A percentile compares a stretch with the other conserved stretches of the same genome.
phyloP scores from a whole-genome alignment of 805 yeast genomes.

The Ogataea ganodermae region DNA sequence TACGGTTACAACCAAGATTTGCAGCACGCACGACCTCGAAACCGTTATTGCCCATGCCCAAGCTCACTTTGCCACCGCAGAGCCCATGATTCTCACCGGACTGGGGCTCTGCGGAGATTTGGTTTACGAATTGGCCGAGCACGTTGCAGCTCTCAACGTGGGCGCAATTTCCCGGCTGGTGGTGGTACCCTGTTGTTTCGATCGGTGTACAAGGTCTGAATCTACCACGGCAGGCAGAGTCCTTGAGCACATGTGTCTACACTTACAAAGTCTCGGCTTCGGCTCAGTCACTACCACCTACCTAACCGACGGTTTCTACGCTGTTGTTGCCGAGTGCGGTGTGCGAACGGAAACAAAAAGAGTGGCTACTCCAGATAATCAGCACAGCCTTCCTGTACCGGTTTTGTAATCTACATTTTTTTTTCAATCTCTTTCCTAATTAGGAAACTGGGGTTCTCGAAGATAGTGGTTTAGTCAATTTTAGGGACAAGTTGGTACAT shows the following conservation, averaged over 20 bases:
- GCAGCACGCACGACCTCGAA: slow-evolving; percentile 10
- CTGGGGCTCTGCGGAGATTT: slow-evolving; percentile 33
- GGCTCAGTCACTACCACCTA: slow-evolving; percentile 11
- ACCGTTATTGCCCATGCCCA: slow-evolving; percentile 7
- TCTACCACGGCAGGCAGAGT: not conserved
- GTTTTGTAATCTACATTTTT: not conserved
- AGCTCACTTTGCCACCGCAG: slow-evolving; percentile 14
- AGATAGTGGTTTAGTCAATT: no score
- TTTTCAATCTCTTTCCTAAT: not conserved
- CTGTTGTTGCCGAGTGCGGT: slow-evolving; percentile 6
- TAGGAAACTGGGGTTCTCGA: no score
- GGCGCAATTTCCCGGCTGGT: slow-evolving; percentile 5
- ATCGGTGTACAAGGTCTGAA: slow-evolving; percentile 17
- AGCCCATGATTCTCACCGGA: slow-evolving; percentile 20
- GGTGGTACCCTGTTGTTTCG: slow-evolving; percentile 28
- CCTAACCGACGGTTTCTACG: slow-evolving; percentile 21
- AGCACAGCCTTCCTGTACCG: no score
- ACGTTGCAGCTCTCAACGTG: slow-evolving; percentile 7
- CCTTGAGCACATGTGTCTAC: slow-evolving; percentile 12
- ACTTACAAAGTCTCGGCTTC: slow-evolving; percentile 10
- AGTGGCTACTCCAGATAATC: not conserved
- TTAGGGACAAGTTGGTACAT: not conserved
- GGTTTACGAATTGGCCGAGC: slow-evolving; percentile 20
- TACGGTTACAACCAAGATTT: slow-evolving; percentile 7
- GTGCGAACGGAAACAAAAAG: not conserved